Evolutionary conservation across 176 grass and related monocot genomes (phyloP).

Genomic region (Aegilops sharonensis): DNA sequence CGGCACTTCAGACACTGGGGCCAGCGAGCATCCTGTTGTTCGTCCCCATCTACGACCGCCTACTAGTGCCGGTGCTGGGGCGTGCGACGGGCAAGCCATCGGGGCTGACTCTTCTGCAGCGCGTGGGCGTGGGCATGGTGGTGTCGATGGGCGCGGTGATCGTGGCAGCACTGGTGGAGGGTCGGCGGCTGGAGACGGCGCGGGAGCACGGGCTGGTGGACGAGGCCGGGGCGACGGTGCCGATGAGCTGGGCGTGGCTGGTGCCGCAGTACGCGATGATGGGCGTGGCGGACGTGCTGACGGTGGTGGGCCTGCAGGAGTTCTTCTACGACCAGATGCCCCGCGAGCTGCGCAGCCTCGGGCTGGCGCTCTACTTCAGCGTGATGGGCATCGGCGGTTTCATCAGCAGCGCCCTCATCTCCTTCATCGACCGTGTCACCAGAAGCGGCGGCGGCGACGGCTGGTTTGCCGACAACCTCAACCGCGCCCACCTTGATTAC

Average conservation of each 20-base stretch:
- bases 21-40: neutral
- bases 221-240: neutral
- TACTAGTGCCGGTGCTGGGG: neutral
- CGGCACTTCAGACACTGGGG: neutral
- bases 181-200: neutral
- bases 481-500: constrained; percentile 58
- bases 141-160: neutral
- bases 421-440: constrained; percentile 33
- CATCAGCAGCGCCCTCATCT: constrained; percentile 54
- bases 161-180: neutral
- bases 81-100: neutral
- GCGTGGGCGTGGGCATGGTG: neutral
- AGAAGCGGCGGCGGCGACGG: constrained; percentile 21
- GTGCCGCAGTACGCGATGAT: neutral
- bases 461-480: constrained; percentile 57
- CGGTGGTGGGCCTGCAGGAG: constrained; percentile 55
- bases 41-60: neutral
- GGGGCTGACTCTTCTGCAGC: neutral
- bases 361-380: neutral
- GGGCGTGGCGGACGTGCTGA: constrained; percentile 42
- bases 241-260: neutral
- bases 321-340: constrained; percentile 75
- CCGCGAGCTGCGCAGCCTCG: constrained; percentile 2
- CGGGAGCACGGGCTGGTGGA: neutral
- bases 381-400: neutral